These are phyloP conservation scores for Coemansia erecta DNA, from an alignment of 192 early-diverging fungal species.

Conservation along the genomic window DNA sequence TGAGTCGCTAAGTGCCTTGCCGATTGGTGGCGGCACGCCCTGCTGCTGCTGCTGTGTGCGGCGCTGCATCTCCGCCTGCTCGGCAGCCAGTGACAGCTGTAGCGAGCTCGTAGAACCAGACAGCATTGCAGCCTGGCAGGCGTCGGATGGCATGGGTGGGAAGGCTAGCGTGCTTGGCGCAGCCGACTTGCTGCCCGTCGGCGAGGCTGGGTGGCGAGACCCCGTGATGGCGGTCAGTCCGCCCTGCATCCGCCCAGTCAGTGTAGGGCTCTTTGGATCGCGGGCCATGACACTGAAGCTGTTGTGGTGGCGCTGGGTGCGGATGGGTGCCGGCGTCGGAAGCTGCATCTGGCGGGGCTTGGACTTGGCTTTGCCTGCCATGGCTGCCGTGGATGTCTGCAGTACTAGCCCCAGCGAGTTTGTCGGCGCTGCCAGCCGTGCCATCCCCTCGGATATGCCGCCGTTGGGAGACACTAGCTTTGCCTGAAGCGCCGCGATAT, in stretches of 20 bases:
- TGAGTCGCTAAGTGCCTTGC: conserved; percentile 22
- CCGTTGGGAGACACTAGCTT: conserved; percentile 14
- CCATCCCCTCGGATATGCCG: conserved; percentile 20
- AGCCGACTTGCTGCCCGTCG: conserved; percentile 9
- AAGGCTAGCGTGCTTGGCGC: conserved; percentile 32
- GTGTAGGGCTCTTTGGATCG: conserved; percentile 38
- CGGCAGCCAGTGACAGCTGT: conserved; percentile 16
- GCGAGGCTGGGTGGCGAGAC: conserved; percentile 16
- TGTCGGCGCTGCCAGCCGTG: conserved; percentile 34
- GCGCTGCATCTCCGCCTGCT: conserved; percentile 12
- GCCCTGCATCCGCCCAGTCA: conserved; percentile 21
- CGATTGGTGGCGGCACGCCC: conserved; percentile 4
- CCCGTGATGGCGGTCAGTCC: conserved; percentile 36
- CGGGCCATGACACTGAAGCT: conserved; percentile 15
- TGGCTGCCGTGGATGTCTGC: conserved; percentile 21
- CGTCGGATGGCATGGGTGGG: conserved; percentile 53
- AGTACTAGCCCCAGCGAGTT: conserved; percentile 51
- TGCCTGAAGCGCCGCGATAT: conserved; percentile 30
- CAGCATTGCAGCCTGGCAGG: conserved; percentile 52
- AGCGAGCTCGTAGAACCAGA: conserved; percentile 17
- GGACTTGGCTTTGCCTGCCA: conserved; percentile 1
- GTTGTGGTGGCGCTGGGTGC: conserved; percentile 49
- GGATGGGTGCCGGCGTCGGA: conserved; percentile 33
- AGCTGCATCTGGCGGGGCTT: conserved; percentile 17
- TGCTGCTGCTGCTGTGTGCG: conserved; percentile 9